These are phyloP conservation scores for Huntiella abstrusa DNA, from an alignment of 2,329 filamentous ascomycete species.

Conservation along the genomic window DNA sequence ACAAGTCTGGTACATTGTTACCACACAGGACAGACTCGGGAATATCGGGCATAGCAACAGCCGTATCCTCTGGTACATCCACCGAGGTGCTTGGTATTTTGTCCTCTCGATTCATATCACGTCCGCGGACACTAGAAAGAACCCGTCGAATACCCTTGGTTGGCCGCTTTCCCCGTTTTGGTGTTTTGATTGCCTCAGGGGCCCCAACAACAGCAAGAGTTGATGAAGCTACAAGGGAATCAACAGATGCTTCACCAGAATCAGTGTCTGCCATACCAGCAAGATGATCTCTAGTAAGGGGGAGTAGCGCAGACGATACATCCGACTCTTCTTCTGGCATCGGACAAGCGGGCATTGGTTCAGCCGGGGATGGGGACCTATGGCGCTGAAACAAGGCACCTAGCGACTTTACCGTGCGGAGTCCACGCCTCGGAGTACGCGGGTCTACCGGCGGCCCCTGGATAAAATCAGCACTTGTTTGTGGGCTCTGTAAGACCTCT, in stretches of 20 bases:
- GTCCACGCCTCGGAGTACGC: constrained; percentile 3
- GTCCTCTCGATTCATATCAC: not conserved
- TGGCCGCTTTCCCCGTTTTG: not conserved
- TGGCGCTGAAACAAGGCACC: constrained; percentile 9
- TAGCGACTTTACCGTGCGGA: constrained; percentile 8
- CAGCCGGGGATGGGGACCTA: not conserved
- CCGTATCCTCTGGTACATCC: not conserved
- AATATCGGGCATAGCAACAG: not conserved
- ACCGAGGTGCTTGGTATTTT: not conserved
- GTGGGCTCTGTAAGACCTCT: not conserved
- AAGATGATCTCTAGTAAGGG: not conserved
- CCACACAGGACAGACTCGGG: not conserved
- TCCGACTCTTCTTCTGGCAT: not conserved
- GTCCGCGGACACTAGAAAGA: constrained; percentile 6
- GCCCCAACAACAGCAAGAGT: constrained; percentile 4
- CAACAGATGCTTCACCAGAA: constrained; percentile 1
- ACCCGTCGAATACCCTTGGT: constrained; percentile 6
- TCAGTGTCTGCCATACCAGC: not conserved
- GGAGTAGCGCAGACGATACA: not conserved
- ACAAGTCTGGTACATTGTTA: no score
- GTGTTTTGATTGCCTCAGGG: not conserved
- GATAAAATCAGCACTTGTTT: no score
- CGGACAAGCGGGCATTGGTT: not conserved
- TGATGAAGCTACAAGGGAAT: constrained; percentile 2
- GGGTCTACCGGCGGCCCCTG: not conserved